phyloP scores from a whole-genome alignment of 2,329 filamentous ascomycete species.

The Beauveria pseudobassiana region DNA sequence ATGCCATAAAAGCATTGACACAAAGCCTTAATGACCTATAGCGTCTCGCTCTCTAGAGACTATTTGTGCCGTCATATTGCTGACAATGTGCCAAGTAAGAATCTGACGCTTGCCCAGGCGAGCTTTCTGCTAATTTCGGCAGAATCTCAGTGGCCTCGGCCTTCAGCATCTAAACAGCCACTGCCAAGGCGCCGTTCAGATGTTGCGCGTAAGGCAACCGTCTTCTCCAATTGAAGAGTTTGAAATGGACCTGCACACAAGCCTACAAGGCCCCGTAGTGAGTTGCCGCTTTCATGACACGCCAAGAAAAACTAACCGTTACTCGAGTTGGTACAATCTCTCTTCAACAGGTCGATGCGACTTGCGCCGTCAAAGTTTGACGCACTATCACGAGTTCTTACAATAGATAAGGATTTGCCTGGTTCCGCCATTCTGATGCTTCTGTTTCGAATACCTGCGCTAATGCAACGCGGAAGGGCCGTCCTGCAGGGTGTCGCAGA shows the following conservation, averaged over 20 bases:
- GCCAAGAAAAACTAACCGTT: neutral
- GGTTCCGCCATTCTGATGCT: neutral
- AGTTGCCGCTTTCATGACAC: neutral
- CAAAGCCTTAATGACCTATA: neutral
- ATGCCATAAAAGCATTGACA: neutral
- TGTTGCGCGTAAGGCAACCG: neutral
- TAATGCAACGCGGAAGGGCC: neutral
- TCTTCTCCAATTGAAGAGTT: neutral
- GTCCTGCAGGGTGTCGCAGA: neutral
- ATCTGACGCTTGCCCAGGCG: neutral
- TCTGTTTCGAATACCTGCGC: neutral
- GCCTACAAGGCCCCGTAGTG: neutral
- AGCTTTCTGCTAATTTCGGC: neutral
- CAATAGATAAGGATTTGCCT: neutral
- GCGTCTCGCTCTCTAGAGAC: neutral
- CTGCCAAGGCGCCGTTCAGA: constrained; percentile 4
- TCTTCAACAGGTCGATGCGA: constrained; percentile 4
- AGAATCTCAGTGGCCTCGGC: constrained; percentile 5
- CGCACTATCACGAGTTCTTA: neutral
- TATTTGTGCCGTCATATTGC: constrained; percentile 1
- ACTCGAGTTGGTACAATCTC: neutral
- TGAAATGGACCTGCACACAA: neutral
- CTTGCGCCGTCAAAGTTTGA: neutral
- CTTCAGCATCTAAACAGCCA: constrained; percentile 8
- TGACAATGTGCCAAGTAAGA: constrained; percentile 7